Evolutionary conservation across 257 asterid genomes (phyloP).

Genomic region (Ballota nigra): DNA sequence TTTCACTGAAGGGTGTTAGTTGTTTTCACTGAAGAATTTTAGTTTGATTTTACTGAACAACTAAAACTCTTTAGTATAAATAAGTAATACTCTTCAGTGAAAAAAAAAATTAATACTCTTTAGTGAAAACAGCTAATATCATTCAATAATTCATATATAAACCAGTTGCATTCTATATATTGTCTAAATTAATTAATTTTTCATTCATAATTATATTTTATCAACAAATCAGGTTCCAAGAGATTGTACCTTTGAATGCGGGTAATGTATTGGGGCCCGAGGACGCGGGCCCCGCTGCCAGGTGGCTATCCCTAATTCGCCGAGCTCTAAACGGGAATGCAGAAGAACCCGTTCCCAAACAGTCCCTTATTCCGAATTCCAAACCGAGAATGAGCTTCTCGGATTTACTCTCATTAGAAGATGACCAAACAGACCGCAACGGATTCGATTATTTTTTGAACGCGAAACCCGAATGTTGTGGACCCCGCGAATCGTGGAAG

Average conservation of each 20-base stretch:
- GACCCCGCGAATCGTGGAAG: neutral
- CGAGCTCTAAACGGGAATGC: conserved; percentile 40
- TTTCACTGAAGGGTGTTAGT: no score
- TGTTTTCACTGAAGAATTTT: no score
- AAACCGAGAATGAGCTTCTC: conserved; percentile 53
- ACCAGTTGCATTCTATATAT: no score
- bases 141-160: no score
- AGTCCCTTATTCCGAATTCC: conserved; percentile 18
- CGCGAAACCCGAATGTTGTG: neutral
- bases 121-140: no score
- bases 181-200: neutral
- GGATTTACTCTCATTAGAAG: conserved; percentile 41
- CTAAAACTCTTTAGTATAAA: no score
- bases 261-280: conserved; percentile 78
- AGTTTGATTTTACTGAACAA: no score
- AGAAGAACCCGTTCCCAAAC: conserved; percentile 9
- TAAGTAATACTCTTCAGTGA: no score
- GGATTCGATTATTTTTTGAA: neutral
- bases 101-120: no score
- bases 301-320: conserved; percentile 69
- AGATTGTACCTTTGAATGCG: conserved; percentile 83
- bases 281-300: conserved; percentile 63
- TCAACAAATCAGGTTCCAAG: conserved; percentile 78
- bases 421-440: neutral
- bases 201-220: no score